phyloP scores from a whole-genome alignment of 129 eudicot genomes.

The Saussurea involucrata region DNA sequence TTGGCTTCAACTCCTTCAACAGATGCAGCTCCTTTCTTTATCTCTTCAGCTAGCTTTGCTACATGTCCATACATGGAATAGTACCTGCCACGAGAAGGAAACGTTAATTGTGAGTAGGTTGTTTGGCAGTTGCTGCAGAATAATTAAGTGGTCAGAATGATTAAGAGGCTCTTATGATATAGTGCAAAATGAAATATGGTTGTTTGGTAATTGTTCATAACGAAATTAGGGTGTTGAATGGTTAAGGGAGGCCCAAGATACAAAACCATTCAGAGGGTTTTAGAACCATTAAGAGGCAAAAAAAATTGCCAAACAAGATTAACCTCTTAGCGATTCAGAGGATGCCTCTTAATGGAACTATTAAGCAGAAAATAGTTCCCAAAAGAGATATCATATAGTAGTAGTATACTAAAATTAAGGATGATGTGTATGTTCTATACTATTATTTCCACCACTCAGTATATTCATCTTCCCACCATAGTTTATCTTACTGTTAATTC shows the following conservation, averaged over 20 bases:
- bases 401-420: background rate
- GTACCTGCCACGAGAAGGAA: constrained; percentile 39
- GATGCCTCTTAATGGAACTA: no score
- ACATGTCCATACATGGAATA: constrained; percentile 92
- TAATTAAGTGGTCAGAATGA: no score
- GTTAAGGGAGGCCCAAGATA: no score
- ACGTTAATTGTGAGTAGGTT: background rate
- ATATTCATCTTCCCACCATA: background rate
- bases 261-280: no score
- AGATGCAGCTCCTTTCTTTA: constrained; percentile 76
- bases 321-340: no score
- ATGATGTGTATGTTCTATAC: background rate
- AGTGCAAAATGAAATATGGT: no score
- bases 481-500: background rate
- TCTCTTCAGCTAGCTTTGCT: constrained; percentile 71
- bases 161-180: no score
- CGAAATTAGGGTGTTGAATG: no score
- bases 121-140: no score
- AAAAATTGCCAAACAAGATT: no score
- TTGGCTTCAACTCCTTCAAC: constrained; percentile 86
- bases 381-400: background rate
- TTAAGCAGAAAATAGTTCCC: background rate
- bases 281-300: no score
- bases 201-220: no score
- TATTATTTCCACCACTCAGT: background rate